phyloP scores from a whole-genome alignment of 176 grass and related monocot genomes.

The Microstegium vimineum region DNA sequence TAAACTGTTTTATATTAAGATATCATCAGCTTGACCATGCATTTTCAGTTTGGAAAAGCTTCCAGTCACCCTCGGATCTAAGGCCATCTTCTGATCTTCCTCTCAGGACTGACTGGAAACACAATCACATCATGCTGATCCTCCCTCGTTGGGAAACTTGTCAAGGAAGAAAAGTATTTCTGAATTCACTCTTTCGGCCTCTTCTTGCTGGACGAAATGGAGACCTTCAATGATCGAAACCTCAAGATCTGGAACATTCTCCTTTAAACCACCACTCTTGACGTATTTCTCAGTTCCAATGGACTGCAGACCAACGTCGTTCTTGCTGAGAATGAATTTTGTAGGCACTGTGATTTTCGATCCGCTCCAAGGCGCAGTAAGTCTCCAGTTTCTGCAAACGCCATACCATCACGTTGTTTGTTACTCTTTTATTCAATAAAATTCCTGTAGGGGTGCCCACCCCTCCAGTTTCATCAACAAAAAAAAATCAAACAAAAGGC shows the following conservation, averaged over 20 bases:
- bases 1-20: not conserved
- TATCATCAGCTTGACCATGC: not conserved
- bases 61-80: not conserved
- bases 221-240: constrained; percentile 42
- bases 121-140: not conserved
- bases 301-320: constrained; percentile 33
- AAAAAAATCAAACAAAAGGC: not conserved
- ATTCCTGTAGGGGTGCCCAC: too few species aligned
- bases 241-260: constrained; percentile 40
- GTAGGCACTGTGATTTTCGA: constrained; percentile 44
- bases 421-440: too few species aligned
- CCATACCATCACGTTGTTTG: constrained; percentile 1
- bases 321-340: constrained; percentile 46
- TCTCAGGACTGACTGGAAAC: not conserved
- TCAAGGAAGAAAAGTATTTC: constrained; percentile 56
- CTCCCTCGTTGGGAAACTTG: constrained; percentile 7
- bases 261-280: constrained; percentile 38
- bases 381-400: constrained; percentile 46
- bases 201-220: constrained; percentile 64
- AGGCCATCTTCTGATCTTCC: too few species aligned
- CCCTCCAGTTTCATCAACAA: too few species aligned
- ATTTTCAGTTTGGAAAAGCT: not conserved
- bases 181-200: constrained; percentile 39
- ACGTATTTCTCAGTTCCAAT: constrained; percentile 28
- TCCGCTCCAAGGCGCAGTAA: constrained; percentile 52